Base-by-base conservation (phyloP, 768 basidiomycete genomes). In the Pleurotus citrinopileatus region DNA sequence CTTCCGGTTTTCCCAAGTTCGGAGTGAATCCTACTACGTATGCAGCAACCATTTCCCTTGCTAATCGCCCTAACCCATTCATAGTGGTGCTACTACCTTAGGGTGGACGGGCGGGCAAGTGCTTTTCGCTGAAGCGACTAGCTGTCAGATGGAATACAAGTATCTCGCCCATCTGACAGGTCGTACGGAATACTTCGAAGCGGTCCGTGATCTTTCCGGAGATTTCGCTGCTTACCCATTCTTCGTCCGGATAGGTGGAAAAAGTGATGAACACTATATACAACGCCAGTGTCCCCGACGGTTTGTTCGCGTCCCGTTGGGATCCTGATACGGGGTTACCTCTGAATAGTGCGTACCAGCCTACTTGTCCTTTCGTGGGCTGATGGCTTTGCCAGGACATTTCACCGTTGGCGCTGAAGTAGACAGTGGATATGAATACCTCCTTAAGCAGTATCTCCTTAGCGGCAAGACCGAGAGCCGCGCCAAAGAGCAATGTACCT, bases 81-180 rank as follows among this genome's bases (percentile, higher is more conserved):
- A 7, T 36, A 74, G 72, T 20, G 70, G 69, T 22, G 48, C 71
- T 42, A 70, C 58, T 56, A 66, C 25, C 45, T 61, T 34, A 56
- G 74, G 63, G 56, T 71, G 62, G 69, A 74, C 52, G 26, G 63
- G 54, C 56, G 52, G 10, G 48, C 60, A 36, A 1, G 60, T 66
- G 3, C 53, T 73, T 4, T 74, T 73, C 26, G 69, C 77, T 9
- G 77, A 77, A 58, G 66, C 68, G 2, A 63, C 71, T 6, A 81
- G 79, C 34, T 81, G 85, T 57, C 86, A 89, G 66, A 66, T 90
- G n/a, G 89, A 91, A 65, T 84, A 83, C 70, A 87, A 87, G 64
- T 90, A 88, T 61, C 74, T 90, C 1, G 84, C 86, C 1, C 80
- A 86, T 57, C 60, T 85, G 22, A 89, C 86, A 0, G 83, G 84